These are phyloP conservation scores for Uronychia setigera DNA, from an alignment of 73 alveolate species.

Conservation along the genomic window DNA sequence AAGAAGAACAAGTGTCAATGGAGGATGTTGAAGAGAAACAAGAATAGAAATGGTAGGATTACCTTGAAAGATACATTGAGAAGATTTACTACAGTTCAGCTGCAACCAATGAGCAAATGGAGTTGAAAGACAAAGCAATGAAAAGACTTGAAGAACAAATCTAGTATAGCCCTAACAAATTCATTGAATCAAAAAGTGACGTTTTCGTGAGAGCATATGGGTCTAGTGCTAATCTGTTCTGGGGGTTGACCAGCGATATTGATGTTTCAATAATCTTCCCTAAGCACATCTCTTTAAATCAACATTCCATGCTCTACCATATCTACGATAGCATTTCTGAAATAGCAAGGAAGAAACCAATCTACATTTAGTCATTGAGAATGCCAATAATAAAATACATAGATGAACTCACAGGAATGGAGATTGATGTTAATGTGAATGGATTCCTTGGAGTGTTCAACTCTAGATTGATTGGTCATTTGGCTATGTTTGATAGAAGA, in stretches of 20 bases:
- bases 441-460: slow-evolving; percentile 71
- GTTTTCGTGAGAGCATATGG: slow-evolving; percentile 12
- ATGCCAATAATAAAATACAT: slow-evolving; percentile 67
- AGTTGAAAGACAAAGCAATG: slow-evolving; percentile 34
- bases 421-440: slow-evolving; percentile 80
- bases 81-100: slow-evolving; percentile 8
- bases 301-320: slow-evolving; percentile 12
- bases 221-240: slow-evolving; percentile 20
- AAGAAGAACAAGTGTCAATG: too few species aligned
- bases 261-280: slow-evolving; percentile 17
- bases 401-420: slow-evolving; percentile 66
- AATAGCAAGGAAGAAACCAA: slow-evolving; percentile 11
- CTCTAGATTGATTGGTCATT: slow-evolving; percentile 70
- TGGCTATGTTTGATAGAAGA: slow-evolving; percentile 71
- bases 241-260: slow-evolving; percentile 23
- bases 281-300: slow-evolving; percentile 9
- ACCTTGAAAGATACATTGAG: slow-evolving; percentile 15
- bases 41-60: too few species aligned
- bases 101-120: slow-evolving; percentile 21
- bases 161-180: background rate
- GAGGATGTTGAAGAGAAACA: too few species aligned
- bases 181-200: background rate
- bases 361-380: slow-evolving; percentile 37
- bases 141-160: slow-evolving; percentile 10
- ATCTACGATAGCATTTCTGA: slow-evolving; percentile 1